Evolutionary conservation across 129 eudicot species (phyloP).

Genomic region (Flaveria robusta): DNA sequence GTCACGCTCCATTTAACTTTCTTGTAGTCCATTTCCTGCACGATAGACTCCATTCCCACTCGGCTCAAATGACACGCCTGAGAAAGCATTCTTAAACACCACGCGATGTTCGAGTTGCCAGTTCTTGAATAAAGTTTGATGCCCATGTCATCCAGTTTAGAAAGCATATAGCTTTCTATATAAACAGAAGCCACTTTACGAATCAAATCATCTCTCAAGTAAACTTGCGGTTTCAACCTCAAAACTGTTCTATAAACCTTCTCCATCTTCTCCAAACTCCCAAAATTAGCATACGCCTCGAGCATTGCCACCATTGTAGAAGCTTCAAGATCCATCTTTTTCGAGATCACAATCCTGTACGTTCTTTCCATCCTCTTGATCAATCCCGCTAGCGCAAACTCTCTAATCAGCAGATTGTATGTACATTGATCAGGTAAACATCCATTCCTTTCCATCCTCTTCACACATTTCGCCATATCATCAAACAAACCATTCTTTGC

Average conservation of each 20-base stretch:
- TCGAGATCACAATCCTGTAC: constrained; percentile 34
- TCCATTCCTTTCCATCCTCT: constrained; percentile 41
- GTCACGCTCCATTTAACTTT: constrained; percentile 41
- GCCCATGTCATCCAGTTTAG: constrained; percentile 47
- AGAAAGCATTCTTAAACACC: constrained; percentile 50
- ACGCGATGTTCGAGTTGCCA: constrained; percentile 29
- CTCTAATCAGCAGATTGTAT: constrained; percentile 48
- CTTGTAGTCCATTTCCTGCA: constrained; percentile 36
- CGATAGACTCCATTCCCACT: constrained; percentile 27
- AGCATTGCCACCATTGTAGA: constrained; percentile 52
- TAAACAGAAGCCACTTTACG: constrained; percentile 50
- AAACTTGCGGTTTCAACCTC: constrained; percentile 34
- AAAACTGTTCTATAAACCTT: constrained; percentile 31
- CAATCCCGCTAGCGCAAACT: constrained; percentile 51
- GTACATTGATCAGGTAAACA: constrained; percentile 47
- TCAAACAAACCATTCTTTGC: constrained; percentile 40
- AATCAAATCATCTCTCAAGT: constrained; percentile 38
- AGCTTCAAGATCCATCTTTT: constrained; percentile 44
- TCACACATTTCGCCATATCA: constrained; percentile 45
- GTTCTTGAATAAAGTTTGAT: constrained; percentile 31
- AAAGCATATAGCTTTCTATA: constrained; percentile 49
- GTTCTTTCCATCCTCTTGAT: constrained; percentile 52
- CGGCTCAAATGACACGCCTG: constrained; percentile 49
- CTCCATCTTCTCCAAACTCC: constrained; percentile 48
- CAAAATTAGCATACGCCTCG: constrained; percentile 49